Base-by-base conservation (phyloP, 192 early-diverging fungal species). In the Nowakowskiella sp. region DNA sequence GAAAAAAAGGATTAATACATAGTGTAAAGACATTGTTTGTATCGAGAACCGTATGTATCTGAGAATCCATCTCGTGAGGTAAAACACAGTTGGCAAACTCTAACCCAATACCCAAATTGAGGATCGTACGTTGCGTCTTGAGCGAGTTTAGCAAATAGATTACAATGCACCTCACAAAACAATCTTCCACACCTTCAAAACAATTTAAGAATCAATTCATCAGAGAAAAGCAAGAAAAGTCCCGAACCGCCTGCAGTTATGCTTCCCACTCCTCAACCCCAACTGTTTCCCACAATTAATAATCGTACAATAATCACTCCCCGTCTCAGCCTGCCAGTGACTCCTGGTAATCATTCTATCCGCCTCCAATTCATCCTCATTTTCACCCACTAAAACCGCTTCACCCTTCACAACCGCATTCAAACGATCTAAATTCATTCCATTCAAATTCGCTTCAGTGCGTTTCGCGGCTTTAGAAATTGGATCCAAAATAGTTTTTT, bases 1-100 rank as follows among this genome's bases (percentile, higher is more conserved):
- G 24, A 16, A 13, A 19, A 59, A 4, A 59, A 6, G 31, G 36
- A 7, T 10, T 22, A 44, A 9, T 19, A 29, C 32, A 42, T 9
- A 4, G 5, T 42, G 32, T 22, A 7, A 13, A 22, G 6, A 23
- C 8, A 6, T n/a, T 21, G 7, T 21, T 21, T n/a, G 43, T 55
- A 2, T 2, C 13, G 33, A 55, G 3, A 8, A 53, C 71, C 71
- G 31, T 61, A n/a, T 3, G 42, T 47, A 31, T 62, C 60, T 1
- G 13, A 24, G 36, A 68, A 73, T 1, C 74, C 65, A 5, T 73
- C 64, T 9, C 64, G 58, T 23, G 13, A 44, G 13, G 26, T 26
- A 53, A 61, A 77, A 47, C 74, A 77, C 27, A 48, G 31, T 36
- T 57, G n/a, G 58, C 76, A 78, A 7, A 78, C 76, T 5, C 72